phyloP scores from a whole-genome alignment of 805 yeast species.

The Yamadazyma sp. region DNA sequence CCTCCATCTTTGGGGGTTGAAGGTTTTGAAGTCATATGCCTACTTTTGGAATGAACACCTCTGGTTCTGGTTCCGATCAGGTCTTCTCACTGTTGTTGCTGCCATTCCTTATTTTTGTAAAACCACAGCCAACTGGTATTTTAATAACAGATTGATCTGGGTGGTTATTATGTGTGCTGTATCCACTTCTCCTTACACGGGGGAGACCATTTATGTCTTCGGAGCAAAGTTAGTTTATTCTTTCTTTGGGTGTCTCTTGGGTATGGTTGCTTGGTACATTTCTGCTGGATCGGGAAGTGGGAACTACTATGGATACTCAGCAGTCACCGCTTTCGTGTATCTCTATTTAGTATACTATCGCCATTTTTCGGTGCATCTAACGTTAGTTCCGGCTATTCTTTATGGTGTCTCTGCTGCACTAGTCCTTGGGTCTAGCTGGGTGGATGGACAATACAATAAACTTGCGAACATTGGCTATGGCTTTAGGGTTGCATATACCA shows the following conservation, averaged over 20 bases:
- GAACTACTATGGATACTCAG: conserved; percentile 33
- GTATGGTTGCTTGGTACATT: conserved; percentile 36
- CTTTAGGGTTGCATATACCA: conserved; percentile 24
- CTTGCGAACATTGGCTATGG: conserved; percentile 29
- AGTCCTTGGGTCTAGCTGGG: conserved; percentile 36
- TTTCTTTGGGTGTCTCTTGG: conserved; percentile 29
- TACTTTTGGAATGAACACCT: conserved; percentile 20
- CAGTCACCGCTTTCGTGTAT: conserved; percentile 27
- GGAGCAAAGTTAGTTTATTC: conserved; percentile 25
- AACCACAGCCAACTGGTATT: conserved; percentile 31
- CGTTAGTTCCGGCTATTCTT: conserved; percentile 28
- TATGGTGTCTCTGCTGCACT: conserved; percentile 27
- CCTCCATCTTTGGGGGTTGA: conserved; percentile 22
- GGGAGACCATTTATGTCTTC: conserved; percentile 28
- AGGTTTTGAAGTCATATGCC: conserved; percentile 19
- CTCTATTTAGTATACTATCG: conserved; percentile 25
- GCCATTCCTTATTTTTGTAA: conserved; percentile 28
- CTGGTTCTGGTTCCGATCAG: conserved; percentile 33
- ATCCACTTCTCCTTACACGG: conserved; percentile 30
- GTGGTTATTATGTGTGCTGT: conserved; percentile 32
- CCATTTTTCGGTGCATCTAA: conserved; percentile 30
- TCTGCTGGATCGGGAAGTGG: conserved; percentile 32
- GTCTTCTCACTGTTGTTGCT: conserved; percentile 21
- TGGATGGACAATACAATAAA: conserved; percentile 20
- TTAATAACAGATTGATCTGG: conserved; percentile 27